Evolutionary conservation across 495 filamentous ascomycete genomes (phyloP).

Genomic region (Elasticomyces elasticus): DNA sequence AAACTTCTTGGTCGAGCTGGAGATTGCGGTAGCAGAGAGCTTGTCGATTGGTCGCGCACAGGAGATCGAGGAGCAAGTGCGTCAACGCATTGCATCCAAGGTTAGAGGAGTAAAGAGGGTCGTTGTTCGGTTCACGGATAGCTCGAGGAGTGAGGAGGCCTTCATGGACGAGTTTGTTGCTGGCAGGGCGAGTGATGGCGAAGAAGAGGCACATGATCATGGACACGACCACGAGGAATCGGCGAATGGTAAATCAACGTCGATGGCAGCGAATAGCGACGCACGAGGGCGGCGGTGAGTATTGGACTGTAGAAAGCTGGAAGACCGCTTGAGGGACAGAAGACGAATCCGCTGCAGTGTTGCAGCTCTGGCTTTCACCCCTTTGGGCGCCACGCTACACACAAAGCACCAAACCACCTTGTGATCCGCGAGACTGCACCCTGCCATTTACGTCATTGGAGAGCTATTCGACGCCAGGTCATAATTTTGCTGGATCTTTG

Average conservation of each 20-base stretch:
- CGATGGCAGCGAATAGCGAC: not conserved
- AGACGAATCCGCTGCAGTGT: too few relatives aligned
- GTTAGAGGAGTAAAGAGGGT: constrained; percentile 75
- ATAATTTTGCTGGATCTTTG: too few relatives aligned
- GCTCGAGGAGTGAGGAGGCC: constrained; percentile 34
- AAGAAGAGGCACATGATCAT: constrained; percentile 44
- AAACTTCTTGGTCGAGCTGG: constrained; percentile 84
- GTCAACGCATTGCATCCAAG: constrained; percentile 57
- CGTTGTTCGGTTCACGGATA: constrained; percentile 69
- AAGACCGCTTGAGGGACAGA: not conserved
- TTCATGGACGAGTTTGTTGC: constrained; percentile 74
- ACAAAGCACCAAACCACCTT: too few relatives aligned
- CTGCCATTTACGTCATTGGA: too few relatives aligned
- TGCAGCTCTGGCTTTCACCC: too few relatives aligned
- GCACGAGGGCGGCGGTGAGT: constrained; percentile 3
- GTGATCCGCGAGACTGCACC: too few relatives aligned
- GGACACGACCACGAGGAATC: constrained; percentile 27
- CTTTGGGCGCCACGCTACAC: too few relatives aligned
- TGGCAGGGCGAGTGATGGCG: constrained; percentile 49
- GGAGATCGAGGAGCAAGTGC: constrained; percentile 60
- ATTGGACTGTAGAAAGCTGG: not conserved
- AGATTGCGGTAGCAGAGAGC: constrained; percentile 61
- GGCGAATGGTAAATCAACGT: constrained; percentile 4
- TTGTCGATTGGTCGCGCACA: constrained; percentile 62
- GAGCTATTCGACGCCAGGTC: too few relatives aligned